Evolutionary conservation across 352 stramenopile species (phyloP).

Genomic region (Phytophthora pseudosyringae): DNA sequence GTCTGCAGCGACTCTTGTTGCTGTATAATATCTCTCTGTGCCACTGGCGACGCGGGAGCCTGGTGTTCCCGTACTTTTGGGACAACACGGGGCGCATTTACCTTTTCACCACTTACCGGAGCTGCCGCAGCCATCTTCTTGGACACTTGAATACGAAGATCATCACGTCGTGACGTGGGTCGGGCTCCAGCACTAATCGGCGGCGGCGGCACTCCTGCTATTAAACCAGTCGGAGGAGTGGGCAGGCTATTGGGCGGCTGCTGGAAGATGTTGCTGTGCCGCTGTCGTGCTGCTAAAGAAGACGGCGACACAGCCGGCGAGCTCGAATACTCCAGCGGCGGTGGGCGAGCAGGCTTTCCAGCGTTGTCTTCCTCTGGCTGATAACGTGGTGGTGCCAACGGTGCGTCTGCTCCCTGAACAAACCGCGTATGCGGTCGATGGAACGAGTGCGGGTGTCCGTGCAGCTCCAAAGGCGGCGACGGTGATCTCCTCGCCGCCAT

Average conservation of each 20-base stretch:
- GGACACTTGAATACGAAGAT: slow-evolving; percentile 78
- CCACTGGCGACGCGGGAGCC: slow-evolving; percentile 66
- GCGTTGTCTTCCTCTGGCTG: slow-evolving; percentile 8
- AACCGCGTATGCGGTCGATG: slow-evolving; percentile 34
- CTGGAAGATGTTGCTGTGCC: slow-evolving; percentile 35
- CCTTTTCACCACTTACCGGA: slow-evolving; percentile 12
- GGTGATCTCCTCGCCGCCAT: slow-evolving; percentile 18
- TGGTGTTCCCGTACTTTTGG: slow-evolving; percentile 45
- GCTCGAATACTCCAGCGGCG: slow-evolving; percentile 41
- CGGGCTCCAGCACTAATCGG: slow-evolving; percentile 21
- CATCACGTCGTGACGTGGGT: slow-evolving; percentile 45
- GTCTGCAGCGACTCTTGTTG: slow-evolving; percentile 68
- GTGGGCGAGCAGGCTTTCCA: slow-evolving; percentile 17
- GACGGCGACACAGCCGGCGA: slow-evolving; percentile 40
- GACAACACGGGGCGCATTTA: background rate
- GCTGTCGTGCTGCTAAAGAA: slow-evolving; percentile 23
- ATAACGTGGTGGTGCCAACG: slow-evolving; percentile 14
- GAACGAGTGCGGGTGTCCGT: slow-evolving; percentile 25
- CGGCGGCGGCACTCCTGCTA: slow-evolving; percentile 11
- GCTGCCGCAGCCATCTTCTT: slow-evolving; percentile 76
- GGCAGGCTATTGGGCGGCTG: slow-evolving; percentile 20
- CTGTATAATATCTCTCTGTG: slow-evolving; percentile 61
- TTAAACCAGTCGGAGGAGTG: slow-evolving; percentile 1
- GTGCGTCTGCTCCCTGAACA: slow-evolving; percentile 16
- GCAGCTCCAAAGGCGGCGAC: slow-evolving; percentile 23